These are phyloP conservation scores for Gynostemma pentaphyllum DNA, from an alignment of 306 rosid genomes.

Conservation along the genomic window DNA sequence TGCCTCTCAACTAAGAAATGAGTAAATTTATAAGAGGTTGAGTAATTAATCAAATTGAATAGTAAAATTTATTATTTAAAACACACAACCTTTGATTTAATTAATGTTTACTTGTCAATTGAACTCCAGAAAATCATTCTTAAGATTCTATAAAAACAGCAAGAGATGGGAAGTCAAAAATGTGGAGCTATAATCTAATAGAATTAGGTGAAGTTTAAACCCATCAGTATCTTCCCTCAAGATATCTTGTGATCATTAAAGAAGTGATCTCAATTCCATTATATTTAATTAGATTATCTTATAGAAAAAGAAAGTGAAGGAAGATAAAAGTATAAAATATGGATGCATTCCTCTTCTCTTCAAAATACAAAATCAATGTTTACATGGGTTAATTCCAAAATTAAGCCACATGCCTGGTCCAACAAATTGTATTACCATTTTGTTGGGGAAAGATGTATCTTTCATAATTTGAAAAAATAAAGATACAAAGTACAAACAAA, in stretches of 20 bases:
- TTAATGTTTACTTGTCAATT: too few relatives aligned
- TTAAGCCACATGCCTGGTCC: slow-evolving; percentile 1
- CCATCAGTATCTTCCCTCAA: not conserved
- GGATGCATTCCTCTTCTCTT: slow-evolving; percentile 2
- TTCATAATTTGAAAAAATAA: too few relatives aligned
- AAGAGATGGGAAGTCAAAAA: not conserved
- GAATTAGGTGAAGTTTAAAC: slow-evolving; percentile 11
- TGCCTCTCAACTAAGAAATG: slow-evolving; percentile 51
- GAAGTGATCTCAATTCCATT: slow-evolving; percentile 1
- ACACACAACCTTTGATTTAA: too few relatives aligned
- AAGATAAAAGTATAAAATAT: too few relatives aligned
- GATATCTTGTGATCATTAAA: slow-evolving; percentile 1
- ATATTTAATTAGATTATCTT: slow-evolving; percentile 4
- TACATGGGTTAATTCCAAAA: slow-evolving; percentile 6
- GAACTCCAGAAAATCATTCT: not conserved
- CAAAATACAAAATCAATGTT: slow-evolving; percentile 5
- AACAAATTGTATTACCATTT: slow-evolving; percentile 1
- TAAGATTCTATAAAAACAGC: not conserved
- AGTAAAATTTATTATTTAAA: too few relatives aligned
- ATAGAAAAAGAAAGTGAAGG: not conserved
- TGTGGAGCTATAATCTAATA: slow-evolving; percentile 3
- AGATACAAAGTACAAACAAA: too few relatives aligned
- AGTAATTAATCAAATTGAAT: slow-evolving; percentile 9
- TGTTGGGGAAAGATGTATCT: not conserved
- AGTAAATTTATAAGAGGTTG: slow-evolving; percentile 10